Evolutionary conservation across 306 rosid genomes (phyloP).

Genomic region (Fragaria vesca): DNA sequence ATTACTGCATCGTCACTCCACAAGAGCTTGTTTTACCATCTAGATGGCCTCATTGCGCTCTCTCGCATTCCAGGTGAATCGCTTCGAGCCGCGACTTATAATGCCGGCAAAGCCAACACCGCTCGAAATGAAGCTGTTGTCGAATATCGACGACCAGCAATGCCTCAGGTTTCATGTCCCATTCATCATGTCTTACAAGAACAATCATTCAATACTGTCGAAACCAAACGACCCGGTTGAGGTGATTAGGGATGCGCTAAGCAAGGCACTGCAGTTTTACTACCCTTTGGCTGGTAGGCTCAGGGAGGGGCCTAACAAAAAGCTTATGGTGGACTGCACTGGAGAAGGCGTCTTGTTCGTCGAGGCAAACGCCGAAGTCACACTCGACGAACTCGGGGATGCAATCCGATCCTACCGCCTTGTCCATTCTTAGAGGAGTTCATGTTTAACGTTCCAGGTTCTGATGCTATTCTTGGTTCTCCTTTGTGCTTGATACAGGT

Average conservation of each 20-base stretch:
- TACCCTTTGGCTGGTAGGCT: conserved; percentile 31
- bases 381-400: conserved; percentile 15
- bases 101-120: conserved; percentile 13
- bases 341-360: conserved; percentile 32
- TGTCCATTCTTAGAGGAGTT: conserved; percentile 27
- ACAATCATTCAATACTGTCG: not conserved
- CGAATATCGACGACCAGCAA: conserved; percentile 2
- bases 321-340: conserved; percentile 26
- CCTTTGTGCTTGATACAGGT: conserved; percentile 30
- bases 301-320: not conserved
- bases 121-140: not conserved
- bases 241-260: conserved; percentile 24
- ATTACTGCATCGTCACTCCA: no score
- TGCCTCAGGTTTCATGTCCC: not conserved
- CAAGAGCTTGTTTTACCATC: no score
- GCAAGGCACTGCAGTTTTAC: conserved; percentile 20
- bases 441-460: conserved; percentile 8
- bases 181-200: not conserved
- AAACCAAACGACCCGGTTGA: not conserved
- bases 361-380: conserved; percentile 26
- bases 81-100: not conserved
- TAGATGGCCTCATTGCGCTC: not conserved
- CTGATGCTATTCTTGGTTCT: conserved; percentile 2
- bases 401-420: conserved; percentile 26
- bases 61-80: not conserved